Conservation (phyloP, 2,329 filamentous ascomycete genomes). For the Epichloe festucae region DNA sequence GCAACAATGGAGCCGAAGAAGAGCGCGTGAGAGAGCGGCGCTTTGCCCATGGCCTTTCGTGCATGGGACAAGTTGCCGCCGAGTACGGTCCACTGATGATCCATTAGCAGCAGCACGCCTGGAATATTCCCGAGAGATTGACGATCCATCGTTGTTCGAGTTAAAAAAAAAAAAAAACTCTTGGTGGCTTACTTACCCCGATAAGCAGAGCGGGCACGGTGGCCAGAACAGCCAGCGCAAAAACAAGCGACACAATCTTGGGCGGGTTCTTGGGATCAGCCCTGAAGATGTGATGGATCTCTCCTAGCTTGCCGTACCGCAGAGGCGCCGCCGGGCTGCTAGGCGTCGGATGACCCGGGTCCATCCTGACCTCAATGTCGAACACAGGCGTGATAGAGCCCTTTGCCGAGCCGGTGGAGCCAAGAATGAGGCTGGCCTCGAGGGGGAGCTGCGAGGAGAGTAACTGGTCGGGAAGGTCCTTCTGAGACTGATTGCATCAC, state of each 20-base stretch:
- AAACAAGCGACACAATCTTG: conserved; percentile 64
- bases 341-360: conserved; percentile 46
- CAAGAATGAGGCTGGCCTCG: conserved; percentile 70
- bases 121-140: too few species aligned
- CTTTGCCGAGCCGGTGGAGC: conserved; percentile 65
- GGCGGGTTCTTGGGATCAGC: conserved; percentile 69
- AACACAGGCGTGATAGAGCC: conserved; percentile 61
- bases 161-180: too few species aligned
- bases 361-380: conserved; percentile 52
- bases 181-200: conserved; percentile 32
- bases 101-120: conserved; percentile 9
- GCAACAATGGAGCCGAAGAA: conserved; percentile 81
- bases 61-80: conserved; percentile 77
- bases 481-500: conserved; percentile 52
- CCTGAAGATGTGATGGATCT: conserved; percentile 88
- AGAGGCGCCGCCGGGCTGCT: conserved; percentile 51
- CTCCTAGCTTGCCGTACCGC: conserved; percentile 70
- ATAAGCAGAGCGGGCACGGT: conserved; percentile 62
- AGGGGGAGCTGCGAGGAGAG: conserved; percentile 55
- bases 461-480: conserved; percentile 78
- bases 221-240: conserved; percentile 58
- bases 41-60: conserved; percentile 57
- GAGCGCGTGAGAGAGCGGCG: conserved; percentile 66
- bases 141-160: too few species aligned
- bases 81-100: conserved; percentile 59